phyloP scores from a whole-genome alignment of 2,329 filamentous ascomycete genomes.

The Aspergillus thermomutatus region DNA sequence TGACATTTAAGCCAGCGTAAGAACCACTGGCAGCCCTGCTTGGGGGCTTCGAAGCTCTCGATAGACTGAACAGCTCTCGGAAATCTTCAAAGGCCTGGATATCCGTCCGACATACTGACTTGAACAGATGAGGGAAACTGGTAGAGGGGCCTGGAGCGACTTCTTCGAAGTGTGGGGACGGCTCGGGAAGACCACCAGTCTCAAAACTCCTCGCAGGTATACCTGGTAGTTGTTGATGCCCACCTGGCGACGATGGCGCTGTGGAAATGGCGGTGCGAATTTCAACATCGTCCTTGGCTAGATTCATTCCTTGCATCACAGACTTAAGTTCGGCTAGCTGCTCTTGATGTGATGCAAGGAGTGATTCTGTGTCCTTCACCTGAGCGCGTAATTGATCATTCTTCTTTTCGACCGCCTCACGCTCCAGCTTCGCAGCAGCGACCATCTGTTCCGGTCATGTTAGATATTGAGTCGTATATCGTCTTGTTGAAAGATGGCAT shows the following conservation, averaged over 20 bases:
- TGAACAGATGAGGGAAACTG: slow-evolving; percentile 78
- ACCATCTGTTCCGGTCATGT: slow-evolving; percentile 65
- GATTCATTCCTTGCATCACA: slow-evolving; percentile 84
- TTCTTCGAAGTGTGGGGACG: slow-evolving; percentile 48
- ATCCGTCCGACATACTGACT: slow-evolving; percentile 79
- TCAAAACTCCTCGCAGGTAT: slow-evolving; percentile 59
- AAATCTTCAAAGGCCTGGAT: slow-evolving; percentile 82
- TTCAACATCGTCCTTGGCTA: slow-evolving; percentile 66
- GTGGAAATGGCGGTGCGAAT: slow-evolving; percentile 63
- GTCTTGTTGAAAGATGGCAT: not conserved
- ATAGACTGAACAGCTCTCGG: slow-evolving; percentile 67
- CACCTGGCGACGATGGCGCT: slow-evolving; percentile 75
- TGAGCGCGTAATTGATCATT: slow-evolving; percentile 86
- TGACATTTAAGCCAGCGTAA: slow-evolving; percentile 61
- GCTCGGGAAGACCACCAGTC: slow-evolving; percentile 51
- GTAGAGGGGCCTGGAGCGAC: slow-evolving; percentile 61
- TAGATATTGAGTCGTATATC: not conserved
- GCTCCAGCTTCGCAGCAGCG: slow-evolving; percentile 78
- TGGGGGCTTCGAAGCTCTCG: slow-evolving; percentile 58
- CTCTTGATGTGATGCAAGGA: slow-evolving; percentile 87
- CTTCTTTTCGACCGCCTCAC: slow-evolving; percentile 74
- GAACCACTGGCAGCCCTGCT: slow-evolving; percentile 72
- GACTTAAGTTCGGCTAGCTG: slow-evolving; percentile 87
- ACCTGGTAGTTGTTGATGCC: slow-evolving; percentile 54
- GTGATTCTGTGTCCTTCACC: slow-evolving; percentile 77